A percentile compares a stretch with the other conserved stretches of the same genome.
phyloP scores from a whole-genome alignment of 2,329 filamentous ascomycete genomes.

The Epichloe uncinata region DNA sequence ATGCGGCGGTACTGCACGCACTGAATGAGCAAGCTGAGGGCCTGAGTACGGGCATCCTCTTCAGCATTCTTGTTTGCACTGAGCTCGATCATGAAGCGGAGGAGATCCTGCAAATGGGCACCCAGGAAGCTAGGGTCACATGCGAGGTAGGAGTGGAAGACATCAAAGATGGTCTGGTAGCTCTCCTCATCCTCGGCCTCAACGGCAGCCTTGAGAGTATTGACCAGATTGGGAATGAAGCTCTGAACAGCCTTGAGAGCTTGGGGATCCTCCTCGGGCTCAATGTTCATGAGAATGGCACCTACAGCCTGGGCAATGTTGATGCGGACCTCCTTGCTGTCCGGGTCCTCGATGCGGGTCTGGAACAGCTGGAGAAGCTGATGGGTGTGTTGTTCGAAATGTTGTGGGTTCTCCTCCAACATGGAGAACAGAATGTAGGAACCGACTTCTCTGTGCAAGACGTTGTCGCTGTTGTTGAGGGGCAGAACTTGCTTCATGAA shows the following conservation, averaged over 20 bases:
- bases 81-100: conserved; percentile 89
- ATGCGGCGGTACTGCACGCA: conserved; percentile 83
- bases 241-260: conserved; percentile 63
- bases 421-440: conserved; percentile 90
- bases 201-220: conserved; percentile 74
- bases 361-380: conserved; percentile 74
- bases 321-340: conserved; percentile 84
- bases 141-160: conserved; percentile 88
- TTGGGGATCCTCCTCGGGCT: conserved; percentile 70
- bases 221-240: conserved; percentile 77
- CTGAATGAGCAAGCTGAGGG: conserved; percentile 88
- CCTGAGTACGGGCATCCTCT: conserved; percentile 79
- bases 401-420: conserved; percentile 73
- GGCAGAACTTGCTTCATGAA: conserved; percentile 68
- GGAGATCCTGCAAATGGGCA: conserved; percentile 75
- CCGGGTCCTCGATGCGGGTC: conserved; percentile 77
- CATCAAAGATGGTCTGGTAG: conserved; percentile 83
- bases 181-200: conserved; percentile 73
- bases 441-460: conserved; percentile 75
- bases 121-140: conserved; percentile 78
- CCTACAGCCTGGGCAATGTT: conserved; percentile 89
- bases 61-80: conserved; percentile 62
- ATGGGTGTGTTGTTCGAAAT: conserved; percentile 67
- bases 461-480: conserved; percentile 61
- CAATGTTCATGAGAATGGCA: conserved; percentile 73